Percentiles rank a stretch among this genome's conserved stretches.
Conservation (phyloP, 1,284 basidiomycete species). For the Porphyrellus sp. region DNA sequence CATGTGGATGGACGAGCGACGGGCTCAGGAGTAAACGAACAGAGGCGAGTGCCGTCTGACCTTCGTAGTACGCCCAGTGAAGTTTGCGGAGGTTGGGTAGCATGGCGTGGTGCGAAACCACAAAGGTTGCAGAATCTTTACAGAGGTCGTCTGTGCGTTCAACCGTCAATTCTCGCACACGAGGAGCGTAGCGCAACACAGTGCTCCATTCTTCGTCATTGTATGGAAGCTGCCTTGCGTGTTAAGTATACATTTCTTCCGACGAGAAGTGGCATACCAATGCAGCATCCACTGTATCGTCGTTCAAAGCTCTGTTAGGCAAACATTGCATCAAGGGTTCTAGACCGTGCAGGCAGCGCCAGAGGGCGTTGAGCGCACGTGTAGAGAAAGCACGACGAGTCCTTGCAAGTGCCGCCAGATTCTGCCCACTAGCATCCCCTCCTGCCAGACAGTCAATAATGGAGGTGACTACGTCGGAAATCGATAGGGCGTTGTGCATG, state of each 20-base stretch:
- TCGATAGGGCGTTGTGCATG: too few species aligned
- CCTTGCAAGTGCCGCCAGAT: constrained; percentile 21
- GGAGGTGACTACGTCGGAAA: too few species aligned
- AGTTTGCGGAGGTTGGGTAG: constrained; percentile 18
- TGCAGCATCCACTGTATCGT: neutral
- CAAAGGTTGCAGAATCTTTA: constrained; percentile 6
- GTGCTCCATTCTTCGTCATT: constrained; percentile 5
- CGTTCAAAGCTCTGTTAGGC: neutral
- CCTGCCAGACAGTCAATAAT: too few species aligned
- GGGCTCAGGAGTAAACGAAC: constrained; percentile 15
- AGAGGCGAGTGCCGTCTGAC: neutral
- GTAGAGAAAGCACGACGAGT: constrained; percentile 23
- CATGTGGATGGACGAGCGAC: constrained; percentile 8
- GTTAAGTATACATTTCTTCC: neutral
- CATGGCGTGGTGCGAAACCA: constrained; percentile 6
- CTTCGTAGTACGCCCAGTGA: neutral
- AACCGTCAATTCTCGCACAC: constrained; percentile 7
- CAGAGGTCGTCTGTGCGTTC: neutral
- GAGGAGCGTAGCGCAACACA: constrained; percentile 9
- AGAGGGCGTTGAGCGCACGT: constrained; percentile 21
- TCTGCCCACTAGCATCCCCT: too few species aligned
- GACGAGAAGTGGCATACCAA: neutral
- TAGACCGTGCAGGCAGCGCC: constrained; percentile 12
- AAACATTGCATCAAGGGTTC: too few species aligned
- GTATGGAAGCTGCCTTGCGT: neutral